These are phyloP conservation scores for Neurospora discreta DNA, from an alignment of 495 filamentous ascomycete genomes.

Conservation along the genomic window DNA sequence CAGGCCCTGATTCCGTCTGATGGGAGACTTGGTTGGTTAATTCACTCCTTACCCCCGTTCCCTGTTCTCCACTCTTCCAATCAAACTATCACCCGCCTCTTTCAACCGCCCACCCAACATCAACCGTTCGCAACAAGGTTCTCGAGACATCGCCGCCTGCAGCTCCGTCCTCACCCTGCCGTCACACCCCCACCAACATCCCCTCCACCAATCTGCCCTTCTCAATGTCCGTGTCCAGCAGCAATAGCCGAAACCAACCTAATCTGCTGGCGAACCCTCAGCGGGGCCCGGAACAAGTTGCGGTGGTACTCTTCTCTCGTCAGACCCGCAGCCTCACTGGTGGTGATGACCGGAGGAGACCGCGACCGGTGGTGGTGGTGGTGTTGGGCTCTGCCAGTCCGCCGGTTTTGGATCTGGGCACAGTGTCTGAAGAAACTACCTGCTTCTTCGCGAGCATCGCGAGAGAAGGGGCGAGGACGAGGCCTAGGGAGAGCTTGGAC, in stretches of 20 bases:
- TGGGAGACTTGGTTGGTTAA: not conserved
- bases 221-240: not conserved
- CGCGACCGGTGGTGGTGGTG: not conserved
- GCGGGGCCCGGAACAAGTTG: not conserved
- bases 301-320: not conserved
- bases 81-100: too few species aligned
- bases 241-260: not conserved
- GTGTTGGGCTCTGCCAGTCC: not conserved
- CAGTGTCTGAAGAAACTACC: not conserved
- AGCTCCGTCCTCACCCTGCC: not conserved
- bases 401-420: not conserved
- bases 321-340: not conserved
- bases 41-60: too few species aligned
- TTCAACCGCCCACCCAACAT: too few species aligned
- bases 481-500: not conserved
- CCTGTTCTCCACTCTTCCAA: too few species aligned
- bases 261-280: not conserved
- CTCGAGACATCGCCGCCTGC: not conserved
- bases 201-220: too few species aligned
- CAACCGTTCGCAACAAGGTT: not conserved
- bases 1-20: not conserved
- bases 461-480: not conserved
- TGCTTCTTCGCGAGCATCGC: not conserved
- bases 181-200: not conserved
- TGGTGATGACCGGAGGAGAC: not conserved